These are phyloP conservation scores for Cubamyces sp. DNA, from an alignment of 768 basidiomycete genomes.

Conservation along the genomic window DNA sequence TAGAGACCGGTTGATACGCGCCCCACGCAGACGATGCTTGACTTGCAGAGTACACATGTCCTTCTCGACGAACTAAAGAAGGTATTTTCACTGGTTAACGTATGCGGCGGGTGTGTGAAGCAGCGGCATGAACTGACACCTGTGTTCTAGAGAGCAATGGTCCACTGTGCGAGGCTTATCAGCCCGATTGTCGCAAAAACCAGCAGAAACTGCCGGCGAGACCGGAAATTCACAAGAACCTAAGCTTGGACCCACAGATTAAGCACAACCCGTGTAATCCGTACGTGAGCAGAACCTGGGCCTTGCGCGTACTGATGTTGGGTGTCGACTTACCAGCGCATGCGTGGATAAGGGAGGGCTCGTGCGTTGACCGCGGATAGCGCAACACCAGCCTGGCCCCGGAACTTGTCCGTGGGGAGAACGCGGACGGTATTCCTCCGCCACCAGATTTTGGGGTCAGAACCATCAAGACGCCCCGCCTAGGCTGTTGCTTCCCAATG, in stretches of 20 bases:
- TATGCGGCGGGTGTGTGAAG: background rate
- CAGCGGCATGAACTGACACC: background rate
- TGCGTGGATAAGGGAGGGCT: background rate
- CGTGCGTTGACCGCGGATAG: background rate
- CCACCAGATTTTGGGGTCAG: background rate
- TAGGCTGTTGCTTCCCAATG: background rate
- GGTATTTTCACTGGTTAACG: too few relatives aligned
- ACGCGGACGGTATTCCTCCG: background rate
- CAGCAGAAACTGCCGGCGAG: background rate
- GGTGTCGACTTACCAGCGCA: too few relatives aligned
- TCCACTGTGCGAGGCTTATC: background rate
- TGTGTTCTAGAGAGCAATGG: background rate
- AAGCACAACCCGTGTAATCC: background rate
- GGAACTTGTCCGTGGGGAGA: background rate
- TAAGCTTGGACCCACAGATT: background rate
- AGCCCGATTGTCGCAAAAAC: background rate
- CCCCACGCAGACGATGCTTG: background rate
- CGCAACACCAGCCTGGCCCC: background rate
- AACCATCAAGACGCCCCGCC: background rate
- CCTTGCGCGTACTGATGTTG: background rate
- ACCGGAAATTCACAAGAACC: background rate
- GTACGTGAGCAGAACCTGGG: background rate
- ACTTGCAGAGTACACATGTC: background rate
- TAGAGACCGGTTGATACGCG: background rate
- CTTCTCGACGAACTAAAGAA: too few relatives aligned